Evolutionary conservation across 2,329 filamentous ascomycete genomes (phyloP).

Genomic region (Cordyceps javanica): DNA sequence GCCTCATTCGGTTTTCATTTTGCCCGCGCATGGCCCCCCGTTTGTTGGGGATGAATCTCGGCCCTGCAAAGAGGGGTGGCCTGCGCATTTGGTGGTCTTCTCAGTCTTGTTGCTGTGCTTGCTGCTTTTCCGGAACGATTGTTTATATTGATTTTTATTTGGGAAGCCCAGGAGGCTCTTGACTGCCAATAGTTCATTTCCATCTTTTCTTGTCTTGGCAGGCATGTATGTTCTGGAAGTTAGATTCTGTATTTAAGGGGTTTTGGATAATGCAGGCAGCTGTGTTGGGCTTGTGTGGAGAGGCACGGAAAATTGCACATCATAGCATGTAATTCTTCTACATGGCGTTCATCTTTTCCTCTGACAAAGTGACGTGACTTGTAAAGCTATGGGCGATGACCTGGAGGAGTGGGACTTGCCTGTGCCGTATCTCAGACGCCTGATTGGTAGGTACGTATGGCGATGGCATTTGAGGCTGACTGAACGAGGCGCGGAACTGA

Average conservation of each 20-base stretch:
- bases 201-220: slow-evolving; percentile 4
- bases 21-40: background rate
- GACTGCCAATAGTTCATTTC: slow-evolving; percentile 2
- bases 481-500: no score
- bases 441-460: no score
- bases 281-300: background rate
- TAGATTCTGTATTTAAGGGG: slow-evolving; percentile 10
- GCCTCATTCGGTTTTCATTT: background rate
- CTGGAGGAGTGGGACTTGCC: no score
- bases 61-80: background rate
- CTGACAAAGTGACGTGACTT: no score
- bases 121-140: slow-evolving; percentile 8
- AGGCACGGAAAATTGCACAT: background rate
- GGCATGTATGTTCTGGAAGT: slow-evolving; percentile 7
- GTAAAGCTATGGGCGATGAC: no score
- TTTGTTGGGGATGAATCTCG: background rate
- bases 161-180: slow-evolving; percentile 11
- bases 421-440: no score
- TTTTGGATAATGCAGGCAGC: slow-evolving; percentile 6
- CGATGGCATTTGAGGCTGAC: no score
- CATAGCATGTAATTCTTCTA: background rate
- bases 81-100: background rate
- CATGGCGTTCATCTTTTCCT: background rate
- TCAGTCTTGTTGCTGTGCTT: background rate
- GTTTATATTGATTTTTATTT: slow-evolving; percentile 10